Conservation (phyloP, 2,329 filamentous ascomycete genomes). For the Aspergillus thermomutatus region DNA sequence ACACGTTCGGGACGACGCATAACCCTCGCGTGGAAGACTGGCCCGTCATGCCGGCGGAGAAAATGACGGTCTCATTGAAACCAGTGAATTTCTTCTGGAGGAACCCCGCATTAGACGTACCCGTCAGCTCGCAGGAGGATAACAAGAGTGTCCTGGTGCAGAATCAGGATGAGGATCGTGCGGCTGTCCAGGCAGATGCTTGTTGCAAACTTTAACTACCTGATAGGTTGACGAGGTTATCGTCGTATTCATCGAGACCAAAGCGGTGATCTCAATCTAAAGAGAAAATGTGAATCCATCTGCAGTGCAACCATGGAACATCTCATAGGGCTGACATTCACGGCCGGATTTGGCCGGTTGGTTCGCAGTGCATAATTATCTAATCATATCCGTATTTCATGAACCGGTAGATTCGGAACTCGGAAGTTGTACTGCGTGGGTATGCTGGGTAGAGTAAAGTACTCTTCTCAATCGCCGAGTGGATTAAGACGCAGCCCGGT, state of each 20-base stretch:
- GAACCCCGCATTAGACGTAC: conserved; percentile 10
- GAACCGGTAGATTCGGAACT: too few relatives aligned
- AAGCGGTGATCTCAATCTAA: background rate
- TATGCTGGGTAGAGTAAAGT: too few relatives aligned
- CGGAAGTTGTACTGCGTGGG: too few relatives aligned
- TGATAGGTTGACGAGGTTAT: background rate
- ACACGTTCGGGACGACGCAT: conserved; percentile 40
- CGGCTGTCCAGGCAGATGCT: background rate
- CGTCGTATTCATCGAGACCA: background rate
- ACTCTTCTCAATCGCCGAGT: background rate
- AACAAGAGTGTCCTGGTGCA: conserved; percentile 7
- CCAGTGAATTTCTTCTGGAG: conserved; percentile 11
- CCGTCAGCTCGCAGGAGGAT: conserved; percentile 4
- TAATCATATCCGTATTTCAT: background rate
- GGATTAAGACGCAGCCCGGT: background rate
- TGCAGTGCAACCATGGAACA: background rate
- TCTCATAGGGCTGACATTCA: background rate
- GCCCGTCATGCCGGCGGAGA: conserved; percentile 36
- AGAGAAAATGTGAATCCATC: background rate
- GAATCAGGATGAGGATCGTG: background rate
- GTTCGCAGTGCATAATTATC: background rate
- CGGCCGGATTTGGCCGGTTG: background rate
- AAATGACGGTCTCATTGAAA: conserved; percentile 12
- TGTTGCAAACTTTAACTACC: background rate
- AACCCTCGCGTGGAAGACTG: conserved; percentile 41